These are phyloP conservation scores for Glaciozyma martinii DNA, from an alignment of 768 basidiomycete genomes.

Conservation along the genomic window DNA sequence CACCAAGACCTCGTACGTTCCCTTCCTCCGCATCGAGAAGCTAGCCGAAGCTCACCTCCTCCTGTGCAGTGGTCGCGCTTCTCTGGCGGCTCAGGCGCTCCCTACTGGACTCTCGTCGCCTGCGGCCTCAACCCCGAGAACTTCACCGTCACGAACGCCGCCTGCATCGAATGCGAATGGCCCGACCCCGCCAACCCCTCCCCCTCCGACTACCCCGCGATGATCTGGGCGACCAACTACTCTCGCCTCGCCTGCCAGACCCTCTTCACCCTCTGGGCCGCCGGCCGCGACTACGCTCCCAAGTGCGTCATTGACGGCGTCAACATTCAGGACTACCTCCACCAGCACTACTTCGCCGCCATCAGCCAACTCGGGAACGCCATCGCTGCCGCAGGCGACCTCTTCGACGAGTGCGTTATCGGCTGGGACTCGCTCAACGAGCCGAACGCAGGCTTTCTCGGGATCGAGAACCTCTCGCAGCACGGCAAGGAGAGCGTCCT, in stretches of 20 bases:
- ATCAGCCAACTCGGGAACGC: conserved; percentile 30
- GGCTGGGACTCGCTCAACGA: conserved; percentile 98
- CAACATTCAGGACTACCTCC: conserved; percentile 61
- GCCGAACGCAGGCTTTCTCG: conserved; percentile 74
- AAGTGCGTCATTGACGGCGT: conserved; percentile 80
- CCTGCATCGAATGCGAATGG: conserved; percentile 84
- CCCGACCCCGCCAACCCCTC: conserved; percentile 53
- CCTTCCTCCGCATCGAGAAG: background rate
- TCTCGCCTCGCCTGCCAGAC: conserved; percentile 78
- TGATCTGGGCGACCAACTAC: conserved; percentile 98
- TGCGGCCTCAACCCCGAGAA: conserved; percentile 81
- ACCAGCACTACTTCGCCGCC: conserved; percentile 35
- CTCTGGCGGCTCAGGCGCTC: conserved; percentile 87
- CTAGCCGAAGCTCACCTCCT: background rate
- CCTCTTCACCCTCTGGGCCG: conserved; percentile 90
- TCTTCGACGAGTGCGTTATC: conserved; percentile 78
- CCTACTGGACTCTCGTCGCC: conserved; percentile 83
- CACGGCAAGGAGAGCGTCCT: conserved; percentile 62
- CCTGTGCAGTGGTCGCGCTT: conserved; percentile 80
- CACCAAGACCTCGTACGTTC: conserved; percentile 84
- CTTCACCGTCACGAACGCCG: conserved; percentile 74
- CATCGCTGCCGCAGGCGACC: conserved; percentile 53
- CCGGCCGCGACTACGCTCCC: conserved; percentile 79
- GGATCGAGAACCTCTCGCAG: conserved; percentile 57
- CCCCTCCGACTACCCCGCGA: conserved; percentile 70